Conservation (phyloP, 352 stramenopile genomes). For the Thalassiosira mediterranea region DNA sequence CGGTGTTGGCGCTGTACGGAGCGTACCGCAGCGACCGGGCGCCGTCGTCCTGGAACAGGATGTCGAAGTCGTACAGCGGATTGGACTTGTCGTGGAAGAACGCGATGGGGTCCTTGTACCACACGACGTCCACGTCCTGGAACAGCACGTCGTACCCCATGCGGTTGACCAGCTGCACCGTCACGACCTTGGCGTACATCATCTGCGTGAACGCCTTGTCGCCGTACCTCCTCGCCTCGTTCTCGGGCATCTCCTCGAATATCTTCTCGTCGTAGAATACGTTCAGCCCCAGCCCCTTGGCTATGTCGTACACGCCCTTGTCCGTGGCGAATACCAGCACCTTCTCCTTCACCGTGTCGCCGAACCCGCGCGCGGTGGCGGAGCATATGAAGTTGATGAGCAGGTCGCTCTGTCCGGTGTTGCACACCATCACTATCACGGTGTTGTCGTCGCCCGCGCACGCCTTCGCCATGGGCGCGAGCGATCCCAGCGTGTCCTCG, state of each 20-base stretch:
- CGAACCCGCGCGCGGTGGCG: conserved; percentile 40
- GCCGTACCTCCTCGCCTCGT: conserved; percentile 61
- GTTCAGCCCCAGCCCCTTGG: conserved; percentile 44
- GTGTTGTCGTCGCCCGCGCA: conserved; percentile 44
- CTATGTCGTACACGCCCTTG: conserved; percentile 40
- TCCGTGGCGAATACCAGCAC: conserved; percentile 72
- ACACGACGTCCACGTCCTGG: conserved; percentile 67
- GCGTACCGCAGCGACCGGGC: conserved; percentile 45
- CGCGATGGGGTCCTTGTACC: conserved; percentile 58
- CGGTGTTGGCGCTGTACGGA: conserved; percentile 62
- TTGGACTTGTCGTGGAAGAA: conserved; percentile 48
- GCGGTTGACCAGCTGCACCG: conserved; percentile 59
- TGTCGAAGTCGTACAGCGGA: conserved; percentile 60
- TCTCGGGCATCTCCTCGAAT: conserved; percentile 51
- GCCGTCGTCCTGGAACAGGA: conserved; percentile 74
- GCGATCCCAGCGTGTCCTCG: conserved; percentile 20
- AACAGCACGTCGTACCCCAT: conserved; percentile 74
- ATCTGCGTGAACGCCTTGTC: conserved; percentile 69
- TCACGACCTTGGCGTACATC: conserved; percentile 78
- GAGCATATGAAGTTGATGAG: conserved; percentile 65
- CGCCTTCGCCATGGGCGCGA: conserved; percentile 41
- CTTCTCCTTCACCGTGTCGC: conserved; percentile 47
- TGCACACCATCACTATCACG: conserved; percentile 79
- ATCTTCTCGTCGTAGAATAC: conserved; percentile 58
- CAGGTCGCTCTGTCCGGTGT: conserved; percentile 67